Base-by-base conservation (phyloP, 352 stramenopile genomes). In the Plasmopara muralis region DNA sequence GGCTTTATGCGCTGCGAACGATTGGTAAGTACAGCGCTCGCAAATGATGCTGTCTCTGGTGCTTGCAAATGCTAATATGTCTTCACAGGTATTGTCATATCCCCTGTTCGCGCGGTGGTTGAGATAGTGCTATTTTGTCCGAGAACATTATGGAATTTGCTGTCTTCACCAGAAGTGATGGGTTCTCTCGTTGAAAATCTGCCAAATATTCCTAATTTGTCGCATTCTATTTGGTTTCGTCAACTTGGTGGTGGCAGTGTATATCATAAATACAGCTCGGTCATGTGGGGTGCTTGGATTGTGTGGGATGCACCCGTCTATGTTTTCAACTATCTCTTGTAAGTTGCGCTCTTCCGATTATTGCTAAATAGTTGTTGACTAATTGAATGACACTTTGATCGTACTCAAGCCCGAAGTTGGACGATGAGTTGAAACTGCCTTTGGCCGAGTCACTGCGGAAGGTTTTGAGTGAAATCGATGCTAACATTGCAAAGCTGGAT, bases 271-370 rank as follows among this genome's bases (percentile, higher is more conserved):
- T 91, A 87, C 55, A 74, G 54, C 29, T 60, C 60, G 1, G 29
- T 57, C 4, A 63, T 56, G 14, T 91, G 80, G 80, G 68, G 72
- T 16, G 57, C 53, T 5, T 64, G 64, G 9, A 62, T 91, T 18
- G 58, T 83, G 7, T 91, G 80, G 80, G 76, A 89, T 38, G 70
- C 80, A 20, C 80, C 80, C 2, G 53, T 89, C 9, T 83, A 77
- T 42, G 62, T 62, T 6, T 91, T 87, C 43, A 53, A 75, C 45
- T 91, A 89, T 62, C 62, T 89, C 57, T 87, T 91, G 80, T 91
- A 69, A 47, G 80, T 77, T 44, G 16, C 20, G 20, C 20, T 9
- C 14, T 16, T 14, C 47, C 13, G 16, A 47, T 14, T 14, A 14
- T 13, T 42, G 6, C 5, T 15, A 18, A 16, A 2, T 15, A 41